These are phyloP conservation scores for Bruguiera hainesii DNA, from an alignment of 441 rosid genomes.

Conservation along the genomic window DNA sequence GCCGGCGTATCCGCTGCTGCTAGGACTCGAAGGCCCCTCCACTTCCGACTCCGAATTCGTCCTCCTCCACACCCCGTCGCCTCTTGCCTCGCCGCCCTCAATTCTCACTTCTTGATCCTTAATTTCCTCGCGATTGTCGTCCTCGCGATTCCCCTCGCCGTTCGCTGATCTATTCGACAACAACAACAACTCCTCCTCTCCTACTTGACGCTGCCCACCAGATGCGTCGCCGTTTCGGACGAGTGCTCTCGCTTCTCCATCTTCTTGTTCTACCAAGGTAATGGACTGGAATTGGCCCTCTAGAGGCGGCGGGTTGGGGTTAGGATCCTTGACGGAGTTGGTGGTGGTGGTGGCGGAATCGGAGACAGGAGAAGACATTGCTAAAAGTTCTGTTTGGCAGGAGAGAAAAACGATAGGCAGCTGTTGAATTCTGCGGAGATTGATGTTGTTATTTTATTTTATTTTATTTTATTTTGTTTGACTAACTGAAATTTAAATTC, in stretches of 20 bases:
- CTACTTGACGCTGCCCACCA: background rate
- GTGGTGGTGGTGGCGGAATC: too few relatives aligned
- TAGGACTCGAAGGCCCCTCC: conserved; percentile 67
- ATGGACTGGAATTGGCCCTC: background rate
- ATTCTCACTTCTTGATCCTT: background rate
- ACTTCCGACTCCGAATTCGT: conserved; percentile 49
- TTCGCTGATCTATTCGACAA: background rate
- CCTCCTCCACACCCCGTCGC: conserved; percentile 28
- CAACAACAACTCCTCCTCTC: background rate
- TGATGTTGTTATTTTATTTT: too few relatives aligned
- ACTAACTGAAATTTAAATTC: too few relatives aligned
- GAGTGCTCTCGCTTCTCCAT: background rate
- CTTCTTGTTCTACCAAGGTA: background rate
- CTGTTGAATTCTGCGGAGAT: too few relatives aligned
- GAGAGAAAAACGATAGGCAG: background rate
- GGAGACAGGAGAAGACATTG: background rate
- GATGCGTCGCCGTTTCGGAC: background rate
- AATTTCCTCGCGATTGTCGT: background rate
- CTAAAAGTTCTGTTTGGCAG: background rate
- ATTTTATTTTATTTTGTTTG: too few relatives aligned
- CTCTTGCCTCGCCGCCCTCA: conserved; percentile 4
- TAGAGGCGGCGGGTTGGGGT: background rate
- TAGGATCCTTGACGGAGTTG: background rate
- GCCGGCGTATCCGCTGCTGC: conserved; percentile 92
- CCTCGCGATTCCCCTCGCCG: background rate